A percentile compares a stretch with the other conserved stretches of the same genome.
Evolutionary conservation across 306 rosid genomes (phyloP).

Genomic region (Vigna radiata): DNA sequence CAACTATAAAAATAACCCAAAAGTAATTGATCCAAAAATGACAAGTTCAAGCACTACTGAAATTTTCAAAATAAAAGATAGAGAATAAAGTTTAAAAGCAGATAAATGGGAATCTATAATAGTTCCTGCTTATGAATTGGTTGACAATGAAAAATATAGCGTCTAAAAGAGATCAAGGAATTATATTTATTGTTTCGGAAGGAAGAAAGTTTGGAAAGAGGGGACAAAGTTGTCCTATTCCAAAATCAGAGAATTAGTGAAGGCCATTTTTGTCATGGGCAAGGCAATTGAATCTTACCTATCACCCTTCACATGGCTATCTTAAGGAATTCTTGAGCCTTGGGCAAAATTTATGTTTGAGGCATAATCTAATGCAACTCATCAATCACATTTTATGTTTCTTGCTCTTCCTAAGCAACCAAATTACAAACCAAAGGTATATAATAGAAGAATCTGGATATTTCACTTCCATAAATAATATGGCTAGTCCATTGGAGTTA

Average conservation of each 20-base stretch:
- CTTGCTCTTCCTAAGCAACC: not conserved
- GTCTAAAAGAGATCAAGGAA: constrained; percentile 9
- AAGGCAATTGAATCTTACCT: constrained; percentile 1
- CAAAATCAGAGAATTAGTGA: not conserved
- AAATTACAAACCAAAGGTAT: constrained; percentile 5
- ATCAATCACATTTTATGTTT: not conserved
- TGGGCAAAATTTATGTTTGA: not conserved
- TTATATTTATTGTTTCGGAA: not conserved
- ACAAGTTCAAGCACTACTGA: constrained; percentile 8
- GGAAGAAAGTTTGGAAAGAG: constrained; percentile 19
- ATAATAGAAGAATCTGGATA: not conserved
- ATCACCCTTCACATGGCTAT: not conserved
- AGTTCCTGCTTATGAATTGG: not conserved
- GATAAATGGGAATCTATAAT: not conserved
- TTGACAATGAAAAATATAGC: constrained; percentile 27
- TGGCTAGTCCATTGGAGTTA: not conserved
- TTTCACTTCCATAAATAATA: not conserved
- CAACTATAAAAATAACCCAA: constrained; percentile 19
- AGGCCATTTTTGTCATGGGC: not conserved
- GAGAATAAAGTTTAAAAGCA: constrained; percentile 19
- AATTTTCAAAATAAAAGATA: constrained; percentile 33
- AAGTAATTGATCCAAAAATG: constrained; percentile 18
- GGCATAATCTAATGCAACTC: not conserved
- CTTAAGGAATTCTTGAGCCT: not conserved
- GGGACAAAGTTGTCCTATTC: not conserved